Base-by-base conservation (phyloP, 2,329 filamentous ascomycete species). In the Cytospora chrysosperma region DNA sequence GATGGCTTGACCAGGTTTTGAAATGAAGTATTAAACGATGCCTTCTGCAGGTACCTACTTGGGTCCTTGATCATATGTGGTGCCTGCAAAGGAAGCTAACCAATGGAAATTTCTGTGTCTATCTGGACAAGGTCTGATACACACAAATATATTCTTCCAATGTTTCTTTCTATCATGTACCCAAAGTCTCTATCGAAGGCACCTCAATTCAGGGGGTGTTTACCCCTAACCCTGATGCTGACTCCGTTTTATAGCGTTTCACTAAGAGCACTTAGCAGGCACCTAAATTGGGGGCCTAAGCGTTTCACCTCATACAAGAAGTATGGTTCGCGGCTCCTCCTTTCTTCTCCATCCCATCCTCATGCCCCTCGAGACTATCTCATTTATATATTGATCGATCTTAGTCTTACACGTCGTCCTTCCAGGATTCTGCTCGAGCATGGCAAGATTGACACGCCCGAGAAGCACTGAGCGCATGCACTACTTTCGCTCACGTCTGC, bases 401-500 rank as follows among this genome's bases (percentile, higher is more conserved):
- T 4, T 47, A 5, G 47, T 34, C 9, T 24, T 17, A 37, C 30
- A 24, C 30, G 5, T 24, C 17, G 24, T 12, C 7, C 1, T 32
- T 37, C 24, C 52, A 55, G 28, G 26, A 19, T 32, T 26, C 12
- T 28, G 2, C 19, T 9, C 15, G 8, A 56, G 21, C 12, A 63
- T 63, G 62, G 57, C 40, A 34, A 59, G 49, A 17, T 32, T 52
- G 17, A n/a, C 52, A 15, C 51, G 24, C 17, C 61, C 57, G 32
- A 40, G 19, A 21, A 65, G 56, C 34, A 49, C 28, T n/a, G 53
- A 50, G 8, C 60, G 61, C 43, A 27, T 63, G 13, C 63, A 65
- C 19, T 40, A 56, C 56, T 57, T 65, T 32, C 63, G 60, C 12
- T 61, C 63, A 6, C 60, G 63, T 17, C 52, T 65, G 24, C 60